Conservation (phyloP, 2,329 filamentous ascomycete species). For the Ploettnerulaceae sp. region DNA sequence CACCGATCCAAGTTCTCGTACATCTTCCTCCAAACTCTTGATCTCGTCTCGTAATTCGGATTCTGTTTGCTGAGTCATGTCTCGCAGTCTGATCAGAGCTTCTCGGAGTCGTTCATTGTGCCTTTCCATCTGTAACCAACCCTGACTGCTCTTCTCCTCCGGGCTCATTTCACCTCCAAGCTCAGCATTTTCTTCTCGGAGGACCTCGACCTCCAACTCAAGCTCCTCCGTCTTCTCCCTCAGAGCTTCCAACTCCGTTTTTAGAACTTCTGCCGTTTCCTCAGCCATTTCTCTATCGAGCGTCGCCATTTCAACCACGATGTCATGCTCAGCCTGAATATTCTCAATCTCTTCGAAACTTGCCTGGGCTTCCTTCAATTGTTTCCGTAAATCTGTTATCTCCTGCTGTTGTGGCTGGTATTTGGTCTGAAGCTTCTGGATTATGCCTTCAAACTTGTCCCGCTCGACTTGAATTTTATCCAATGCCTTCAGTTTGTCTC, state of each 20-base stretch:
- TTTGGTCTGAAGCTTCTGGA: conserved; percentile 86
- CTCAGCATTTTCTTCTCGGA: conserved; percentile 82
- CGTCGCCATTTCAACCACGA: conserved; percentile 77
- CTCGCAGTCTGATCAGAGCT: conserved; percentile 76
- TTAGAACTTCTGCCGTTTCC: conserved; percentile 78
- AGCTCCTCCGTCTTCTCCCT: conserved; percentile 77
- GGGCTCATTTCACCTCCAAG: conserved; percentile 78
- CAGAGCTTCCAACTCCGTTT: conserved; percentile 72
- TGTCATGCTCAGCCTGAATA: conserved; percentile 78
- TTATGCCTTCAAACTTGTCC: conserved; percentile 76
- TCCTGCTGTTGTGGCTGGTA: conserved; percentile 82
- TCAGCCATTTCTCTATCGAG: conserved; percentile 96
- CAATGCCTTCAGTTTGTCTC: conserved; percentile 75
- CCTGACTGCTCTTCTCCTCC: conserved; percentile 79
- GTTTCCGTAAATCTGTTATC: conserved; percentile 67
- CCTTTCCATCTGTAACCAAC: conserved; percentile 87
- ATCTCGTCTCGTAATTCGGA: conserved; percentile 72
- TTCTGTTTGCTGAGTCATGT: conserved; percentile 83
- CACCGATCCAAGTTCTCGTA: conserved; percentile 60
- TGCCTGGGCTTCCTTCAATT: conserved; percentile 69
- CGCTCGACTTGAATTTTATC: conserved; percentile 72
- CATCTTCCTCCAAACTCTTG: conserved; percentile 65
- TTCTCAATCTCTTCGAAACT: conserved; percentile 65
- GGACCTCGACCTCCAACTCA: conserved; percentile 79
- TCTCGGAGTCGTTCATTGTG: conserved; percentile 85